These are phyloP conservation scores for Taiozyma sp. DNA, from an alignment of 1,139 yeast species.

Conservation along the genomic window DNA sequence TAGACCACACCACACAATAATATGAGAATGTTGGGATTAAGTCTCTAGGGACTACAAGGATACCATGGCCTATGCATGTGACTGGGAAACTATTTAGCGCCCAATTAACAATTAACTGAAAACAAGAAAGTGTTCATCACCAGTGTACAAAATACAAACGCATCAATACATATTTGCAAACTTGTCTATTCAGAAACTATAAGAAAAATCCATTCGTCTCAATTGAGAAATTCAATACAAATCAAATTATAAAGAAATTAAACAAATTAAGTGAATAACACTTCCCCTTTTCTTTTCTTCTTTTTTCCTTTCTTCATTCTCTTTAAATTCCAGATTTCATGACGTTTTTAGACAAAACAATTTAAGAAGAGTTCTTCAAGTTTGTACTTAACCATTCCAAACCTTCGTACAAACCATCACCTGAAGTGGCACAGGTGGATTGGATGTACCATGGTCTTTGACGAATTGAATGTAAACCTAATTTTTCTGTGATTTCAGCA, in stretches of 20 bases:
- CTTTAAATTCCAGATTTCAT: background rate
- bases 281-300: background rate
- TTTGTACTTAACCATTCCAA: constrained; percentile 85
- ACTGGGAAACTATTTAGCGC: no score
- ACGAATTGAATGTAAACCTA: constrained; percentile 77
- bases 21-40: no score
- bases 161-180: background rate
- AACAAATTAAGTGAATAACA: background rate
- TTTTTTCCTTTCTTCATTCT: constrained; percentile 1
- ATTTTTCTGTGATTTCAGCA: constrained; percentile 80
- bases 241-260: background rate
- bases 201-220: background rate
- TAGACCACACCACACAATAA: no score
- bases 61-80: no score
- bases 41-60: no score
- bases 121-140: no score
- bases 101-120: no score
- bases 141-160: no score
- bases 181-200: background rate
- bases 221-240: background rate
- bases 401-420: constrained; percentile 89
- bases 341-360: background rate
- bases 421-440: constrained; percentile 86
- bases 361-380: constrained; percentile 59
- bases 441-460: constrained; percentile 90